phyloP scores from a whole-genome alignment of 2,329 filamentous ascomycete genomes.

The Cladosporium phlei region DNA sequence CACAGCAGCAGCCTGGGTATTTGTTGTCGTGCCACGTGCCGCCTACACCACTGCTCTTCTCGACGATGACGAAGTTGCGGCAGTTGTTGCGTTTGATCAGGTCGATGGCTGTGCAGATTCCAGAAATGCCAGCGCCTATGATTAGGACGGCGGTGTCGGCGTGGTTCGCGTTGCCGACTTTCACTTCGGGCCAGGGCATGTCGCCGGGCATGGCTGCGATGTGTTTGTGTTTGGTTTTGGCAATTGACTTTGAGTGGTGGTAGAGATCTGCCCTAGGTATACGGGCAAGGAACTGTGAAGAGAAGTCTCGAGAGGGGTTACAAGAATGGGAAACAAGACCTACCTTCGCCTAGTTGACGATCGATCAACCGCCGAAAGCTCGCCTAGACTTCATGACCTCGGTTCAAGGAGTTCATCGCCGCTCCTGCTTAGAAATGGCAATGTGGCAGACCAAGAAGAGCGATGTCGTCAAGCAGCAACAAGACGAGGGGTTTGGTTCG shows the following conservation, averaged over 20 bases:
- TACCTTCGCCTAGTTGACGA: no score
- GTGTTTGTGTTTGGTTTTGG: no score
- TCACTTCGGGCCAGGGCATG: constrained; percentile 43
- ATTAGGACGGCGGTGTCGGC: constrained; percentile 53
- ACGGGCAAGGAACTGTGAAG: no score
- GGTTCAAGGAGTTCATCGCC: no score
- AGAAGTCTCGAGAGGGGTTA: no score
- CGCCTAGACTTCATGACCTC: neutral
- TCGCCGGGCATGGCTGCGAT: constrained; percentile 34
- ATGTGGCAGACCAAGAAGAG: no score
- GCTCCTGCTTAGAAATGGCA: no score
- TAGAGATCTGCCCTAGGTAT: no score
- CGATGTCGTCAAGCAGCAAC: no score
- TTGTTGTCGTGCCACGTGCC: constrained; percentile 54
- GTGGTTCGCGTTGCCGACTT: constrained; percentile 47
- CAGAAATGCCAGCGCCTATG: constrained; percentile 46
- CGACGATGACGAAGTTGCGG: constrained; percentile 53
- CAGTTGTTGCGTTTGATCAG: constrained; percentile 49
- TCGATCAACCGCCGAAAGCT: neutral
- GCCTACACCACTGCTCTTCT: constrained; percentile 51
- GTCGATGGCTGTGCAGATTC: constrained; percentile 55
- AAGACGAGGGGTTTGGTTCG: no score
- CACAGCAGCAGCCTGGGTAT: constrained; percentile 54
- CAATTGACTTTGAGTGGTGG: no score
- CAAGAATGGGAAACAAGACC: neutral